These are phyloP conservation scores for Gynostemma pentaphyllum DNA, from an alignment of 306 rosid species.

Conservation along the genomic window DNA sequence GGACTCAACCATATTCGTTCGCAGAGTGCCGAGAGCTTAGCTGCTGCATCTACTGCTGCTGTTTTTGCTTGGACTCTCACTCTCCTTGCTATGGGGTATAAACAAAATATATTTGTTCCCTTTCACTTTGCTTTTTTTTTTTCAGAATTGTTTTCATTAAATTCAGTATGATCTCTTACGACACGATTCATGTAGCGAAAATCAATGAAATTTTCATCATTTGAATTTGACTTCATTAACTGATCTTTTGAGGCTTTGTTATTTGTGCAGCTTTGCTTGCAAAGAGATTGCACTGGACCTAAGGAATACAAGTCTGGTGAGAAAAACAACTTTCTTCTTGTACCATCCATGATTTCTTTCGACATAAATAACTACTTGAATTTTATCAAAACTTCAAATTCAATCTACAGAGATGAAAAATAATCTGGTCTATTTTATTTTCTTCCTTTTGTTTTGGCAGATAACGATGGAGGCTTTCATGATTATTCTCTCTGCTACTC, in stretches of 20 bases:
- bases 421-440: not conserved
- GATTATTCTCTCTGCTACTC: conserved; percentile 83
- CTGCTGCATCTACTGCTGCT: conserved; percentile 74
- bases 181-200: no score
- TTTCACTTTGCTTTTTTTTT: not conserved
- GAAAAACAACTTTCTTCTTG: not conserved
- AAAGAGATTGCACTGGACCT: conserved; percentile 67
- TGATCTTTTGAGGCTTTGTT: not conserved
- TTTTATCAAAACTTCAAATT: not conserved
- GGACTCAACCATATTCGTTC: conserved; percentile 72
- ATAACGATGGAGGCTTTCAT: conserved; percentile 89
- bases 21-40: conserved; percentile 69
- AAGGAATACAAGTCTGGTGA: conserved; percentile 80
- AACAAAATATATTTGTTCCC: no score
- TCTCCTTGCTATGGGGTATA: conserved; percentile 89
- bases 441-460: conserved; percentile 24
- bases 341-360: not conserved
- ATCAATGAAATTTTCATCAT: no score
- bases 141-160: not conserved
- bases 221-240: not conserved
- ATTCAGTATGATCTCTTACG: not conserved
- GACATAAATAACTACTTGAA: not conserved
- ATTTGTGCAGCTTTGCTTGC: conserved; percentile 61
- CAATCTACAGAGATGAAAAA: not conserved
- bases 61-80: conserved; percentile 84